Conservation (phyloP, 495 filamentous ascomycete genomes). For the Lentithecium fluviatile region DNA sequence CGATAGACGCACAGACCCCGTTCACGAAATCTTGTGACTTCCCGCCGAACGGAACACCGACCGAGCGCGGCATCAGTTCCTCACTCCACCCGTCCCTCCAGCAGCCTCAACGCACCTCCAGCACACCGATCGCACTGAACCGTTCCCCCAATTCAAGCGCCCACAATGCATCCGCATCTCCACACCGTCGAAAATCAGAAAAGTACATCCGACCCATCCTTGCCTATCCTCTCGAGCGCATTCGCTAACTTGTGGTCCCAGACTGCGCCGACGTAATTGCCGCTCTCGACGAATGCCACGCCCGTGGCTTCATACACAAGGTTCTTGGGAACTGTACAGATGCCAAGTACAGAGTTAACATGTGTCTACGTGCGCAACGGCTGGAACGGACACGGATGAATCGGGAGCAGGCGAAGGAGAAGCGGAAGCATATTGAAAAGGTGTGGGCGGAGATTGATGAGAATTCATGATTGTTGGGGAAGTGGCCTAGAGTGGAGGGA, state of each 20-base stretch:
- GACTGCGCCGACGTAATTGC: constrained; percentile 92
- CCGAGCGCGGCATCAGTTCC: background rate
- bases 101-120: no score
- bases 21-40: constrained; percentile 30
- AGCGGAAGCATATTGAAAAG: constrained; percentile 65
- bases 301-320: constrained; percentile 85
- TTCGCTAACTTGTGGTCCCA: constrained; percentile 41
- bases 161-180: constrained; percentile 91
- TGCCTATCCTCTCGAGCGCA: constrained; percentile 4
- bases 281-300: constrained; percentile 93
- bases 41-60: background rate
- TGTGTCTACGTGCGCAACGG: constrained; percentile 77
- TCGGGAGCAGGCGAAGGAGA: constrained; percentile 66
- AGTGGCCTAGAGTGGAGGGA: background rate
- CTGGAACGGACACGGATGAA: constrained; percentile 72
- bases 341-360: constrained; percentile 74
- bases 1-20: constrained; percentile 13
- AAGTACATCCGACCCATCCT: constrained; percentile 62
- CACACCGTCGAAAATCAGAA: constrained; percentile 79
- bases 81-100: constrained; percentile 14
- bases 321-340: constrained; percentile 85
- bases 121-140: no score
- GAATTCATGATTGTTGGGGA: constrained; percentile 52
- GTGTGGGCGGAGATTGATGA: constrained; percentile 83
- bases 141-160: background rate